Conservation (phyloP, 371 early-diverging fungal species). For the Conidiobolus incongruus region DNA sequence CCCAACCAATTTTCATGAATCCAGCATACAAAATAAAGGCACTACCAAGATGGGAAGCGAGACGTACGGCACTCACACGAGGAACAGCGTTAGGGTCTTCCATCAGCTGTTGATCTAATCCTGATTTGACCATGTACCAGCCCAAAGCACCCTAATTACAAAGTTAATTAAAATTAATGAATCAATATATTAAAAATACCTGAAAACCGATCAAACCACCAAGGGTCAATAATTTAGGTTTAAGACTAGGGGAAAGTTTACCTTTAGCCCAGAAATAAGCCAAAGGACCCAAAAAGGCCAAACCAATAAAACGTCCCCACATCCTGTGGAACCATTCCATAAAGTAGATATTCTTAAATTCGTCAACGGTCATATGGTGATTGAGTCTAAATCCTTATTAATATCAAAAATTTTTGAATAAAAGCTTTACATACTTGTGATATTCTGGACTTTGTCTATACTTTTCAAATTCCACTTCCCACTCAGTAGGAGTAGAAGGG, state of each 20-base stretch:
- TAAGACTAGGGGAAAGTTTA: constrained; percentile 38
- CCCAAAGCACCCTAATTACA: constrained; percentile 85
- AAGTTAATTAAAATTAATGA: constrained; percentile 1
- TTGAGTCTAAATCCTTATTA: too few species aligned
- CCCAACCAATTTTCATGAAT: constrained; percentile 53
- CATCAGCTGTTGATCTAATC: constrained; percentile 57
- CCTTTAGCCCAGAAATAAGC: constrained; percentile 62
- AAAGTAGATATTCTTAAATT: constrained; percentile 90
- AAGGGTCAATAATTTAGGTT: constrained; percentile 44
- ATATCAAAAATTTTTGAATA: background rate
- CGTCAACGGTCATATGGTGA: constrained; percentile 63
- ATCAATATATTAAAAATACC: constrained; percentile 16
- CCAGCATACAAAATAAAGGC: constrained; percentile 74
- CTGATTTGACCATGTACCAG: constrained; percentile 95
- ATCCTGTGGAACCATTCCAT: constrained; percentile 95
- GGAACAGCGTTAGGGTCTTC: constrained; percentile 62
- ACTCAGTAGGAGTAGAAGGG: constrained; percentile 65
- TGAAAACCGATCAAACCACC: constrained; percentile 67
- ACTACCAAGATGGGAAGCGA: constrained; percentile 76
- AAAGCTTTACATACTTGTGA: constrained; percentile 34
- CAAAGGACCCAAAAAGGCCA: constrained; percentile 64
- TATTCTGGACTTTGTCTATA: constrained; percentile 95
- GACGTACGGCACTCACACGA: constrained; percentile 81
- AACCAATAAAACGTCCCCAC: constrained; percentile 81
- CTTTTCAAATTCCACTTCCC: constrained; percentile 86